Evolutionary conservation across 2,329 filamentous ascomycete species (phyloP).

Genomic region (Fulvia fulva): DNA sequence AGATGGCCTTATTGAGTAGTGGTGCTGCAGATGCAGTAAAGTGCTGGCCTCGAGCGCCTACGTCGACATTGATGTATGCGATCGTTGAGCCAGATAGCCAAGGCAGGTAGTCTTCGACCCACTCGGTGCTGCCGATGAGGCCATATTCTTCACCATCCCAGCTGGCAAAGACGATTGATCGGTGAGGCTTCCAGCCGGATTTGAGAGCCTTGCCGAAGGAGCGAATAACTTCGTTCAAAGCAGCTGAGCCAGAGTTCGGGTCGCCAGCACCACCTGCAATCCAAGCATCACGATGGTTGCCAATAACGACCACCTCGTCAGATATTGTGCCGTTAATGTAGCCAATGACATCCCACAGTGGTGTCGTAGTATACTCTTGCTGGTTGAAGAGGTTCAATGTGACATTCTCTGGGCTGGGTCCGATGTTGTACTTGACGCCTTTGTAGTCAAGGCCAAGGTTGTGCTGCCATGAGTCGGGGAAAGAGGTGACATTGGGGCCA

Average conservation of each 20-base stretch:
- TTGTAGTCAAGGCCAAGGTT: constrained; percentile 67
- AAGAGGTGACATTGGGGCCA: constrained; percentile 70
- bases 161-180: constrained; percentile 82
- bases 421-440: constrained; percentile 79
- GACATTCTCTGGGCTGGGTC: constrained; percentile 69
- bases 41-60: constrained; percentile 62
- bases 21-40: constrained; percentile 68
- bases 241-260: constrained; percentile 76
- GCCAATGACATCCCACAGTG: constrained; percentile 73
- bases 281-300: constrained; percentile 92
- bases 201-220: constrained; percentile 68
- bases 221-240: constrained; percentile 72
- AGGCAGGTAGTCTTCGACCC: constrained; percentile 84
- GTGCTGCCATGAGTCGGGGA: constrained; percentile 64
- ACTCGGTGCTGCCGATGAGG: constrained; percentile 81
- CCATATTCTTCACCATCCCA: constrained; percentile 75
- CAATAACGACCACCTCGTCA: constrained; percentile 82
- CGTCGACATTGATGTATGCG: constrained; percentile 83
- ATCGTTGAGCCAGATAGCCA: constrained; percentile 72
- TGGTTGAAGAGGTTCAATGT: constrained; percentile 49
- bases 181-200: constrained; percentile 75
- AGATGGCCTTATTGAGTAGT: constrained; percentile 68
- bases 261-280: constrained; percentile 79
- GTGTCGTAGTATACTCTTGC: constrained; percentile 49
- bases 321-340: constrained; percentile 81